Percentiles rank a stretch among this genome's conserved stretches.
Conservation (phyloP, 2,329 filamentous ascomycete species). For the Fusarium hostae region DNA sequence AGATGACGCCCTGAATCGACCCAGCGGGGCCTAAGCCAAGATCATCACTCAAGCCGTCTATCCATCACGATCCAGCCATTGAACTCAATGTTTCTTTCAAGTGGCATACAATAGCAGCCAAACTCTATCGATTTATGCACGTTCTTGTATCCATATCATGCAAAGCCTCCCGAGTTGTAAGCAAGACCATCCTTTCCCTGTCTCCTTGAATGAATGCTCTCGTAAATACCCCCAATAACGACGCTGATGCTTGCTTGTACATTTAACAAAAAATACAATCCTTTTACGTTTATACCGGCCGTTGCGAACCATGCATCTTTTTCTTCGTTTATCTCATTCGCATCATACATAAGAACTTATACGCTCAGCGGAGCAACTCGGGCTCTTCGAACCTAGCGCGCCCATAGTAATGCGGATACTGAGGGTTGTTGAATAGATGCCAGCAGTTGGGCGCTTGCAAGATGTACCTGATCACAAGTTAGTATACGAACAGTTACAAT, state of each 20-base stretch:
- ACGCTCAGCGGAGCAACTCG: conserved; percentile 44
- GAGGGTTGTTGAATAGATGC: conserved; percentile 71
- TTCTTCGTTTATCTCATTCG: conserved; percentile 2
- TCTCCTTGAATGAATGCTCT: conserved; percentile 19
- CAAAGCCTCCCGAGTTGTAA: not conserved
- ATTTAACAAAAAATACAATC: conserved; percentile 23
- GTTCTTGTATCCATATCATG: conserved; percentile 3
- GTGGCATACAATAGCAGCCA: not conserved
- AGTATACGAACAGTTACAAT: not conserved
- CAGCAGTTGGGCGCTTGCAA: conserved; percentile 80
- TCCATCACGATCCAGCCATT: not conserved
- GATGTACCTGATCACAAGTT: conserved; percentile 65
- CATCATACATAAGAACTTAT: not conserved
- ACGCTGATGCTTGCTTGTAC: conserved; percentile 27
- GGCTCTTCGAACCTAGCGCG: conserved; percentile 55
- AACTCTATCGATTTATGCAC: conserved; percentile 9
- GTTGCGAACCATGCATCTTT: conserved; percentile 1
- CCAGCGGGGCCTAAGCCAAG: not conserved
- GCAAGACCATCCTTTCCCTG: not conserved
- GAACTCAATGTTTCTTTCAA: not conserved
- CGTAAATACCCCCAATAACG: conserved; percentile 4
- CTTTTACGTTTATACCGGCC: conserved; percentile 7
- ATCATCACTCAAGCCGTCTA: not conserved
- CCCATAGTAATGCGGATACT: conserved; percentile 51
- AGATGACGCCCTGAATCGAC: not conserved